These are phyloP conservation scores for Aaosphaeria arxii DNA, from an alignment of 2,329 filamentous ascomycete genomes.

Conservation along the genomic window DNA sequence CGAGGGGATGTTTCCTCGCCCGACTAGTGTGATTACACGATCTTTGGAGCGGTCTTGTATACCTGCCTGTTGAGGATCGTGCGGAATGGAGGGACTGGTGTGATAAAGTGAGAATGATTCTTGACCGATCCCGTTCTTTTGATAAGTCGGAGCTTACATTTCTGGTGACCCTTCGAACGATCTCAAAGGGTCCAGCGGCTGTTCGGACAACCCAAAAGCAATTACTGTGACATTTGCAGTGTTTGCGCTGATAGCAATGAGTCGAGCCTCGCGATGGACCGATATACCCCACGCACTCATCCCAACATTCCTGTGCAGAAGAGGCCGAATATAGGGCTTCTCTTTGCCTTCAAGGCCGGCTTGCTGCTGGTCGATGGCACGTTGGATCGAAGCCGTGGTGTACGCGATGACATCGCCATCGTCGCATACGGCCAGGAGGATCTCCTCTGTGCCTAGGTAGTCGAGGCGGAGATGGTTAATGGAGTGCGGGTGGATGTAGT, in stretches of 20 bases:
- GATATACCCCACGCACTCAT: slow-evolving; percentile 85
- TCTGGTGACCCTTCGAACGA: not conserved
- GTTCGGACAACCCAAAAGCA: slow-evolving; percentile 52
- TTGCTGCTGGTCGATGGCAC: slow-evolving; percentile 13
- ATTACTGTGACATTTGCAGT: slow-evolving; percentile 57
- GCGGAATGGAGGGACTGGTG: not conserved
- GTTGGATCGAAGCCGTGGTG: slow-evolving; percentile 26
- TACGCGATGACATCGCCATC: slow-evolving; percentile 54
- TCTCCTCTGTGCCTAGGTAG: slow-evolving; percentile 45
- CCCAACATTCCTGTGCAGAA: slow-evolving; percentile 75
- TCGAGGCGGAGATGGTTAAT: slow-evolving; percentile 46
- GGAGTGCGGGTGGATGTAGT: slow-evolving; percentile 38
- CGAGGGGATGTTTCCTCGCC: slow-evolving; percentile 52
- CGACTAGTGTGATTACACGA: slow-evolving; percentile 16
- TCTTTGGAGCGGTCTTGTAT: slow-evolving; percentile 18
- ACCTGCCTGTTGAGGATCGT: not conserved
- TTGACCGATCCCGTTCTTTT: no score
- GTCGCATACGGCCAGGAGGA: slow-evolving; percentile 54
- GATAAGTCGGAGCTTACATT: slow-evolving; percentile 3
- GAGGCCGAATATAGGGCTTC: slow-evolving; percentile 43
- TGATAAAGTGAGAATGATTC: slow-evolving; percentile 19
- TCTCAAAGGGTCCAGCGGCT: not conserved
- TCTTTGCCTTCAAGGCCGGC: not conserved
- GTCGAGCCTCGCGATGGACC: slow-evolving; percentile 73
- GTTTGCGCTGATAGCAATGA: slow-evolving; percentile 86